Percentiles rank a stretch among this genome's conserved stretches.
Evolutionary conservation across 2,329 filamentous ascomycete species (phyloP).

Genomic region (Paecilomyces fulvus): DNA sequence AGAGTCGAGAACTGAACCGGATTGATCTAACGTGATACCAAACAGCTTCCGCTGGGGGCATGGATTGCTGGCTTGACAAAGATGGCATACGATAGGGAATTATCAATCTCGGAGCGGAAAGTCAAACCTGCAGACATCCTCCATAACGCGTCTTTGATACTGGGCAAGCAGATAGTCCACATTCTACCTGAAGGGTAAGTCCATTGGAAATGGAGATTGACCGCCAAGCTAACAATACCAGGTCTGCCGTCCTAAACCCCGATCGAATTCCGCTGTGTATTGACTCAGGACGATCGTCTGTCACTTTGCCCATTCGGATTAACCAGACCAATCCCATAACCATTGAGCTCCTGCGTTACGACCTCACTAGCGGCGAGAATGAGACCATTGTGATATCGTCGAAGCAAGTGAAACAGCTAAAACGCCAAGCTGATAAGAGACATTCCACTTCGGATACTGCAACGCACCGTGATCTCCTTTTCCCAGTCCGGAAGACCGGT

Average conservation of each 20-base stretch:
- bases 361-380: conserved; percentile 70
- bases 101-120: conserved; percentile 85
- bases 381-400: conserved; percentile 69
- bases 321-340: conserved; percentile 86
- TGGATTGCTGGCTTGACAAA: conserved; percentile 68
- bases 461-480: conserved; percentile 59
- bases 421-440: conserved; percentile 59
- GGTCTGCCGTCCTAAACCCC: conserved; percentile 80
- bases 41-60: conserved; percentile 61
- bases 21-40: conserved; percentile 2
- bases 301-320: conserved; percentile 74
- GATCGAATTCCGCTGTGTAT: conserved; percentile 74
- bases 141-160: conserved; percentile 85
- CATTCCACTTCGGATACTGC: conserved; percentile 40
- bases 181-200: conserved; percentile 83
- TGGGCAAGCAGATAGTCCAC: conserved; percentile 95
- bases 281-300: conserved; percentile 51
- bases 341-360: conserved; percentile 80
- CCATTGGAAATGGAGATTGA: background rate
- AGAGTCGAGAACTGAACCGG: background rate
- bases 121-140: conserved; percentile 83
- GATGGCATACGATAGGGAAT: conserved; percentile 82
- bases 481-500: conserved; percentile 74
- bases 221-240: conserved; percentile 28
- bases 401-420: conserved; percentile 66